Percentiles rank a stretch among this genome's conserved stretches.
Conservation (phyloP, 495 filamentous ascomycete species). For the Penicillium flavigenum region DNA sequence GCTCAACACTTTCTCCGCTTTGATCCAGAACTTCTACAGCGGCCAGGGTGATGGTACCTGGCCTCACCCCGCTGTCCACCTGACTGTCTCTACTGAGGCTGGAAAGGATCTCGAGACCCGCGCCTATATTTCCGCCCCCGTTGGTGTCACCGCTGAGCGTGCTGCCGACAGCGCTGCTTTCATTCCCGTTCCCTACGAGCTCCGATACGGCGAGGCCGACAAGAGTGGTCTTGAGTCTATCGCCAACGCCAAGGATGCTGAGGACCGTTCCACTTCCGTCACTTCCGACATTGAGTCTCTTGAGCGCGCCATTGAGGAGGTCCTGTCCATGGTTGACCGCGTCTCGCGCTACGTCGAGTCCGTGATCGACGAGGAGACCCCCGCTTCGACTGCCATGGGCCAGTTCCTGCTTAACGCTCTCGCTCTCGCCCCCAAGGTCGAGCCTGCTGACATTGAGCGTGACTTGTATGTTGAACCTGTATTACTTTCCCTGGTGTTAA, state of each 20-base stretch:
- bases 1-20: slow-evolving; percentile 94
- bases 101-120: slow-evolving; percentile 80
- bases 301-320: slow-evolving; percentile 78
- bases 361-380: slow-evolving; percentile 68
- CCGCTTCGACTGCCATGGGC: slow-evolving; percentile 78
- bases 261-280: slow-evolving; percentile 67
- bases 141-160: slow-evolving; percentile 91
- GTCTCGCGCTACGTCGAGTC: slow-evolving; percentile 85
- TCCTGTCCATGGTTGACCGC: slow-evolving; percentile 82
- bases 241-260: slow-evolving; percentile 72
- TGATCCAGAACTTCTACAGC: slow-evolving; percentile 99
- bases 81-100: slow-evolving; percentile 86
- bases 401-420: slow-evolving; percentile 93
- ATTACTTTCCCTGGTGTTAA: slow-evolving; percentile 32
- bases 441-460: slow-evolving; percentile 80
- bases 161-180: slow-evolving; percentile 94
- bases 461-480: slow-evolving; percentile 66
- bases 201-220: slow-evolving; percentile 86
- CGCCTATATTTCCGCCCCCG: slow-evolving; percentile 91
- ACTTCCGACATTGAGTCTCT: slow-evolving; percentile 85
- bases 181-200: slow-evolving; percentile 91
- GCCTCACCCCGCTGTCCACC: slow-evolving; percentile 92
- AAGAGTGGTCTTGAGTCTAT: slow-evolving; percentile 88
- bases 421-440: slow-evolving; percentile 90
- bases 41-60: slow-evolving; percentile 94